Base-by-base conservation (phyloP, 2,329 filamentous ascomycete species). In the Ophiostoma sp. region DNA sequence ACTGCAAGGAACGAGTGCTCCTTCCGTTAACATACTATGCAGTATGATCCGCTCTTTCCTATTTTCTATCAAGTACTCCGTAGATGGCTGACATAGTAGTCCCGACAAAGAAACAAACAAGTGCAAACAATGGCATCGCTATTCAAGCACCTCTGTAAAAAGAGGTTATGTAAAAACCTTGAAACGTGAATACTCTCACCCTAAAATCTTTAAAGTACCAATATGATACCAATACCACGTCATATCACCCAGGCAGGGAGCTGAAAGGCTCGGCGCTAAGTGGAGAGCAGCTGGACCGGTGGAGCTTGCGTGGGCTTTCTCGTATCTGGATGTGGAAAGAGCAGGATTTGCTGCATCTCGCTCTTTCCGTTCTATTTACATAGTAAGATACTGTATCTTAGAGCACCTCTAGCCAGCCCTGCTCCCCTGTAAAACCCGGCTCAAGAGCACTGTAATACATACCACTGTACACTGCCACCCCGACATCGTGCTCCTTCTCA, bases 231-330 rank as follows among this genome's bases (percentile, higher is more conserved):
- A 57, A 57, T 27, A 3, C n/a, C 8, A 57, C 11, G 15, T 5
- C 52, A 57, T 27, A 57, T 48, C 44, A n/a, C 52, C 52, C 13
- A 62, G 27, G 15, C 31, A 64, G 60, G 60, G 27, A 39, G 44
- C 33, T 35, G 23, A 48, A 5, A 35, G 27, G 27, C 68, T 17
- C 67, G 62, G 60, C 69, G 69, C 69, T 33, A 68, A 71, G 69
- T 71, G 69, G 67, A 68, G 31, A n/a, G 31, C 31, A 36, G 35
- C 64, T 11, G 62, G 31, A 36, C 36, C 64, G 20, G 36, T 11
- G 62, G 31, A 36, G 64, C 64, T 44, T 31, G 36, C 62, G 64
- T 66, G 64, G 64, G 33, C 33, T 23, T 11, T 27, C 64, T 66
- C 64, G 64, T 66, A 66, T 66, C 33, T 48, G 52, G 17, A n/a